Conservation (phyloP, 441 rosid genomes). For the Hura crepitans region DNA sequence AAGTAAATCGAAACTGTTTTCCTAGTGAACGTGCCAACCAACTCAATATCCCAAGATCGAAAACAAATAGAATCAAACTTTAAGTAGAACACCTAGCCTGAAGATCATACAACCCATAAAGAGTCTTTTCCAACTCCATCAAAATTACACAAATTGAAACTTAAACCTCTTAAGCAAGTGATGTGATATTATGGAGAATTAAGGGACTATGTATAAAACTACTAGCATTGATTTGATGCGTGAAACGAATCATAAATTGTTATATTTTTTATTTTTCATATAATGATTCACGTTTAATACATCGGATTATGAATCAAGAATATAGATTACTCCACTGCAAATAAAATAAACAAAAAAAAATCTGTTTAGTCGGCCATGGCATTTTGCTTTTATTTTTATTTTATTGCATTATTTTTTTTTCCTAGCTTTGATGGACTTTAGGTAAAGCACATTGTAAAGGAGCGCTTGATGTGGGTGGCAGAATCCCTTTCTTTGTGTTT, state of each 20-base stretch:
- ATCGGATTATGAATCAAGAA: too few relatives aligned
- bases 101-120: conserved; percentile 9
- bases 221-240: too few relatives aligned
- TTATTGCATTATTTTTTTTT: background rate
- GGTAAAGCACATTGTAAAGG: background rate
- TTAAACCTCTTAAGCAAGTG: too few relatives aligned
- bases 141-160: background rate
- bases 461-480: background rate
- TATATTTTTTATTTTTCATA: too few relatives aligned
- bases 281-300: too few relatives aligned
- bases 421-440: background rate
- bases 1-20: too few relatives aligned
- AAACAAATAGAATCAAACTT: background rate
- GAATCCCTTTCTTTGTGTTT: background rate
- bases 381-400: background rate
- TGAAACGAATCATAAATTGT: too few relatives aligned
- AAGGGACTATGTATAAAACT: too few relatives aligned
- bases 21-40: conserved; percentile 6
- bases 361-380: background rate
- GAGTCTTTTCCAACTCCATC: conserved; percentile 8
- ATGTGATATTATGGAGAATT: too few relatives aligned
- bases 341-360: background rate
- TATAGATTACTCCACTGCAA: background rate
- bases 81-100: background rate
- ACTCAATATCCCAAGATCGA: background rate